Evolutionary conservation across 1,284 basidiomycete genomes (phyloP), one percentile per base, ranked within the genome.

Genomic region (Wallemia hederae): DNA sequence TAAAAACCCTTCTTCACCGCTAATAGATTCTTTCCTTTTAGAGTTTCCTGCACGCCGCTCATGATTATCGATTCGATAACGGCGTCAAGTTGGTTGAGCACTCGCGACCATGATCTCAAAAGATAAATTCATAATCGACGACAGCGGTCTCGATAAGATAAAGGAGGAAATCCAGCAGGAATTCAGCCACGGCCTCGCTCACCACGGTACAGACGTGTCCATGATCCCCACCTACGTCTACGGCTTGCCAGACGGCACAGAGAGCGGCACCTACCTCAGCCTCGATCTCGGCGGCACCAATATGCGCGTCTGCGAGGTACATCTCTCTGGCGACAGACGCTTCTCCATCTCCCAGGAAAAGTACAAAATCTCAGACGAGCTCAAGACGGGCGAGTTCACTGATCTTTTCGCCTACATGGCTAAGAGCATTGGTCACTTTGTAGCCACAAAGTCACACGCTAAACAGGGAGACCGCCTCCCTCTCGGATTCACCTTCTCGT

Each of bases 281-380:
- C 77, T 96, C 34, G 91, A 96, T 73, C 78, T 96, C 27, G 90
- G 90, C 39, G 91, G 91, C 62, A 96, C 90, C 26, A 96, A 96
- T 49, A 89, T 86, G 63, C 89, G 91, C 62, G 90, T 94, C 58
- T 94, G 90, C 72, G 85, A 94, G 70, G 85, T 98, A 55, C 77
- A 79, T 29, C 76, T 98, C n/a, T 76, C 83, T 61, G 92, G 94
- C 24, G 76, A 92, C 70, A 80, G 87, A 67, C 82, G 82, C 14
- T 97, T 97, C 72, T 76, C 77, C 39, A 77, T 97, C 63, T 81
- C 83, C 66, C 87, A 92, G 71, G 82, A 94, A 69, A 94, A 94
- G 70, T 94, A 90, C 75, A 85, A 82, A 68, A 85, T 96, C 19
- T 89, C 88, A 1, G 85, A 91, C 56, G 74, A 79, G 17, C 76